Conservation (phyloP, 1,284 basidiomycete genomes). For the Ceratobasidium sp. region DNA sequence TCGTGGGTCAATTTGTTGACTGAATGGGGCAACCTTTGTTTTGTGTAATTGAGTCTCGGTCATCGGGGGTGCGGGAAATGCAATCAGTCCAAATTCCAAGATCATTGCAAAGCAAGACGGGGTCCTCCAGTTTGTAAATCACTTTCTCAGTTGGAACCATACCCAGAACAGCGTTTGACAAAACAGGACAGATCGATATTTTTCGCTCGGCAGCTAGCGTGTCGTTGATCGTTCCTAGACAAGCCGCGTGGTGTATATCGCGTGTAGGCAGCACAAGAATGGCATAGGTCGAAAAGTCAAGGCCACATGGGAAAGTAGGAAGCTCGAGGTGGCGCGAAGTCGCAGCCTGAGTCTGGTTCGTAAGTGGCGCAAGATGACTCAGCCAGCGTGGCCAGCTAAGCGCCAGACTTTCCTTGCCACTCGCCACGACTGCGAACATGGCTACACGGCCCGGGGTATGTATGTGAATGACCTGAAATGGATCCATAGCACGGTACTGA, state of each 20-base stretch:
- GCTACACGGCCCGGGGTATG: slow-evolving; percentile 45
- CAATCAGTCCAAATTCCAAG: background rate
- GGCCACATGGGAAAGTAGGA: background rate
- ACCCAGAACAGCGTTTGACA: background rate
- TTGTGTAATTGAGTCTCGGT: background rate
- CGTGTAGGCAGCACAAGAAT: background rate
- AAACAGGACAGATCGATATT: background rate
- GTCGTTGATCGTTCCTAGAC: slow-evolving; percentile 5
- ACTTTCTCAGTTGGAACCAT: background rate
- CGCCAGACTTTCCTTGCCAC: slow-evolving; percentile 23
- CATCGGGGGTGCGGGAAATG: slow-evolving; percentile 11
- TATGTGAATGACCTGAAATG: slow-evolving; percentile 6
- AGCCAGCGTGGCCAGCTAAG: slow-evolving; percentile 18
- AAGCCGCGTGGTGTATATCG: background rate
- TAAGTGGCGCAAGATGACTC: slow-evolving; percentile 9
- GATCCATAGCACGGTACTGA: background rate
- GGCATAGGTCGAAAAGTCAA: background rate
- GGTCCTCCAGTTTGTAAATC: slow-evolving; percentile 19
- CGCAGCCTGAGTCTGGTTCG: background rate
- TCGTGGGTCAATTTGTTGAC: slow-evolving; percentile 37
- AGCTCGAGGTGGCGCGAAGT: slow-evolving; percentile 12
- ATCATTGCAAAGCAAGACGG: background rate
- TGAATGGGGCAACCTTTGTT: slow-evolving; percentile 28
- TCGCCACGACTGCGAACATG: slow-evolving; percentile 34
- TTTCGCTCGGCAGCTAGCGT: slow-evolving; percentile 9